These are phyloP conservation scores for Coemansia sp. DNA, from an alignment of 371 early-diverging fungal species.

Conservation along the genomic window DNA sequence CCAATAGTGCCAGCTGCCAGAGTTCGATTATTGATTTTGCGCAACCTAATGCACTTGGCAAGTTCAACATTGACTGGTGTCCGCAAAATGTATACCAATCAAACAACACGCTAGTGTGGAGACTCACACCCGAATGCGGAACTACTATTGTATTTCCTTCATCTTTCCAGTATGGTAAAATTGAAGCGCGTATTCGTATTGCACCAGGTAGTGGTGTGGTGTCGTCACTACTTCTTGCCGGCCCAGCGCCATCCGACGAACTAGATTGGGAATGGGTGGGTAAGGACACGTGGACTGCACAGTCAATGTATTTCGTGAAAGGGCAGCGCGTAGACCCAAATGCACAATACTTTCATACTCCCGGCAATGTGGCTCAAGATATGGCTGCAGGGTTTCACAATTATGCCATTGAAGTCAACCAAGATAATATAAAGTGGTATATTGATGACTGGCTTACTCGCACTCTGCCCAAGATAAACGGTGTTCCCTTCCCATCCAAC, in stretches of 20 bases:
- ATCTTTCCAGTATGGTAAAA: conserved; percentile 37
- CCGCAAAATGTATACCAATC: conserved; percentile 44
- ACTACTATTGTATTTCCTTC: conserved; percentile 41
- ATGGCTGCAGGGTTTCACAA: conserved; percentile 41
- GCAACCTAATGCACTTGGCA: conserved; percentile 29
- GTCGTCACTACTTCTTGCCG: conserved; percentile 39
- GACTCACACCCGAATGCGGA: conserved; percentile 46
- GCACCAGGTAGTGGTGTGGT: conserved; percentile 43
- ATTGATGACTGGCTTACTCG: conserved; percentile 40
- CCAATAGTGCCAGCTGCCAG: not conserved
- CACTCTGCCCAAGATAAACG: conserved; percentile 20
- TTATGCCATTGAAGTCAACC: conserved; percentile 47
- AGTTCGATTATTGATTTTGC: conserved; percentile 34
- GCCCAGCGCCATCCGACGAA: conserved; percentile 44
- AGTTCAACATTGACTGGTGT: conserved; percentile 40
- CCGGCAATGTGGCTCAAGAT: conserved; percentile 20
- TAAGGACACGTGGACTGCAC: conserved; percentile 38
- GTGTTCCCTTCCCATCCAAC: conserved; percentile 38
- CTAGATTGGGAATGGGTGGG: conserved; percentile 53
- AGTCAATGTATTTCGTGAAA: conserved; percentile 52
- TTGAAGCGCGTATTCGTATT: conserved; percentile 40
- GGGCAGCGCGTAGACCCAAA: conserved; percentile 44
- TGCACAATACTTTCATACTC: conserved; percentile 27
- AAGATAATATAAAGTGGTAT: conserved; percentile 37
- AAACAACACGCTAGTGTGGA: conserved; percentile 18